Evolutionary conservation across 371 early-diverging fungal genomes (phyloP).

Genomic region (Mortierella sp.): DNA sequence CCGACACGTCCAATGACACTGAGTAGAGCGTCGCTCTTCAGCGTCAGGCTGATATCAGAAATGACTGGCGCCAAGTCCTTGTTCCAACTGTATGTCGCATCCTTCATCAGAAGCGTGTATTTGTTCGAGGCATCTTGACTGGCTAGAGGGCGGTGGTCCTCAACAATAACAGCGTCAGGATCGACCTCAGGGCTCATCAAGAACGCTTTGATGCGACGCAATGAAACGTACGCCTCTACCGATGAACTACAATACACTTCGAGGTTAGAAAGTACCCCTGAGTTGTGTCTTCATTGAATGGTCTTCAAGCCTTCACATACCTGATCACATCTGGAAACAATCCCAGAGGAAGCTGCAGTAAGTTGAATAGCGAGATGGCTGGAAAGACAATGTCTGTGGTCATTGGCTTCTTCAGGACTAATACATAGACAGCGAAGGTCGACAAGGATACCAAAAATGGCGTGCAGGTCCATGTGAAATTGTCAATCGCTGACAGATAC

Average conservation of each 20-base stretch:
- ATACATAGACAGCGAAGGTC: too few relatives aligned
- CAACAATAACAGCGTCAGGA: slow-evolving; percentile 50
- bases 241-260: too few relatives aligned
- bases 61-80: slow-evolving; percentile 44
- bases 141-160: slow-evolving; percentile 32
- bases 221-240: slow-evolving; percentile 74
- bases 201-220: slow-evolving; percentile 68
- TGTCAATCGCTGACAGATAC: too few relatives aligned
- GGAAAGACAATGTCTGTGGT: slow-evolving; percentile 56
- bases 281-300: too few relatives aligned
- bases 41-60: slow-evolving; percentile 23
- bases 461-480: too few relatives aligned
- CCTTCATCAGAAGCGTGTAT: slow-evolving; percentile 52
- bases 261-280: too few relatives aligned
- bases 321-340: slow-evolving; percentile 77
- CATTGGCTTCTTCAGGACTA: too few relatives aligned
- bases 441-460: slow-evolving; percentile 51
- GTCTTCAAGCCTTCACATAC: too few relatives aligned
- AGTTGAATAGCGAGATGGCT: slow-evolving; percentile 59
- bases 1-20: slow-evolving; percentile 57
- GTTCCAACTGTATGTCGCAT: slow-evolving; percentile 58
- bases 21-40: slow-evolving; percentile 32
- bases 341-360: slow-evolving; percentile 72
- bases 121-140: slow-evolving; percentile 30
- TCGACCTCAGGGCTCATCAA: slow-evolving; percentile 71